Conservation (phyloP, 352 stramenopile species). For the Globisporangium uncinulatum region DNA sequence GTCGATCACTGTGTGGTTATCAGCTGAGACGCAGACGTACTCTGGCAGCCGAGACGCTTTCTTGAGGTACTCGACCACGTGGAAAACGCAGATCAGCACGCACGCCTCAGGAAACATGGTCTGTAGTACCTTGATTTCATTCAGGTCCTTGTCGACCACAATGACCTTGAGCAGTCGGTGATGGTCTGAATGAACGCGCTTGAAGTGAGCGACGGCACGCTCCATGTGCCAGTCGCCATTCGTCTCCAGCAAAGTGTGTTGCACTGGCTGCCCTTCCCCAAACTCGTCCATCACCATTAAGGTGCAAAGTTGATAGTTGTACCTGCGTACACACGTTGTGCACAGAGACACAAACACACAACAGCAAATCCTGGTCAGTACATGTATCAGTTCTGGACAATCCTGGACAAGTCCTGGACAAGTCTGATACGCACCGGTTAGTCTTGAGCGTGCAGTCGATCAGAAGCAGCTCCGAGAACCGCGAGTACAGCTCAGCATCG, state of each 20-base stretch:
- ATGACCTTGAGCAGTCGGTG: conserved; percentile 11
- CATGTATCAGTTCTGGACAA: too few relatives aligned
- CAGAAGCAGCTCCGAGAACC: conserved; percentile 12
- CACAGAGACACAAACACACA: too few relatives aligned
- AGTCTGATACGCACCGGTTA: conserved; percentile 7
- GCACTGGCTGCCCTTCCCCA: conserved; percentile 8
- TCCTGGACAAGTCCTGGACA: too few relatives aligned
- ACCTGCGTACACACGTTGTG: neutral
- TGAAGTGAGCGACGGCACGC: conserved; percentile 6
- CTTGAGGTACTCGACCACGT: too few relatives aligned
- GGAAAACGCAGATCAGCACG: conserved; percentile 22
- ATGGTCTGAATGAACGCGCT: conserved; percentile 5
- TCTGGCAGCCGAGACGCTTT: too few relatives aligned
- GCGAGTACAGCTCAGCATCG: conserved; percentile 8
- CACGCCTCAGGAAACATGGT: conserved; percentile 8
- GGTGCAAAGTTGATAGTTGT: conserved; percentile 19
- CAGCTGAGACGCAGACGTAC: too few relatives aligned
- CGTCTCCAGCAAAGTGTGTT: conserved; percentile 14
- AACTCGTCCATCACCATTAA: conserved; percentile 21
- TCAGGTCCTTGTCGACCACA: conserved; percentile 25
- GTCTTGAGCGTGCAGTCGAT: conserved; percentile 19
- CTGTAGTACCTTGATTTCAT: conserved; percentile 18
- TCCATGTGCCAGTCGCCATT: conserved; percentile 23
- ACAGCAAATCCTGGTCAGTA: too few relatives aligned
- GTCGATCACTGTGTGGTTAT: too few relatives aligned